Evolutionary conservation across 768 basidiomycete species (phyloP), one percentile per base, ranked within the genome.

Genomic region (Panaeolus cyanescens): DNA sequence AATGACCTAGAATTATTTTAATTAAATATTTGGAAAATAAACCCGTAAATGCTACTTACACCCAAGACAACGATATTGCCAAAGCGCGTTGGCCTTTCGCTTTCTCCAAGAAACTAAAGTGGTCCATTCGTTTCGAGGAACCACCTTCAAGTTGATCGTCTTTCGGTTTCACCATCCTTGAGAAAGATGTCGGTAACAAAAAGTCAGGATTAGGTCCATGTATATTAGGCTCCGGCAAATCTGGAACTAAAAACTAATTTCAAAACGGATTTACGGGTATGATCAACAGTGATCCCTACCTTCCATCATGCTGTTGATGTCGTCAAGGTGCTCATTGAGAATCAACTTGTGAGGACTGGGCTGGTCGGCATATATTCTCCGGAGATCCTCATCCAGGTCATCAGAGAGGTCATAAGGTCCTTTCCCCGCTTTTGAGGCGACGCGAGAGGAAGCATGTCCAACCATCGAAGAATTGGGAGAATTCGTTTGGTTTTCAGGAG

Each of bases 41-140:
- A 54, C 33, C 32, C 56, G 17, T 37, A 60, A 32, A 17, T 31
- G 7, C n/a, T 31, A 76, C 82, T 54, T 60, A 90, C 90, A 83
- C 81, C 90, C 90, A 92, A 13, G 87, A 85, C 55, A 92, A 73
- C 32, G 84, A 79, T 13, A 91, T 76, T 20, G 80, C 77, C 3
- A 91, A 75, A 4, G 88, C 78, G 58, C 83, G 80, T 20, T 85
- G 70, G 1, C 89, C 89, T 66, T 84, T 87, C 15, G 78, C 81
- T 64, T 84, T 84, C 69, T 79, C 83, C 64, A 90, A 64, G 58
- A 79, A 83, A 65, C 54, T 71, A 67, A 7, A 28, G 12, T 8
- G 58, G 17, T 22, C 32, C 19, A 9, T 54, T 17, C 33, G 63
- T 37, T 33, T 13, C 12, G 2, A 25, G 15, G 13, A 5, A n/a